Evolutionary conservation across 345 rosid species (phyloP).

Genomic region (Lepidium didymum): DNA sequence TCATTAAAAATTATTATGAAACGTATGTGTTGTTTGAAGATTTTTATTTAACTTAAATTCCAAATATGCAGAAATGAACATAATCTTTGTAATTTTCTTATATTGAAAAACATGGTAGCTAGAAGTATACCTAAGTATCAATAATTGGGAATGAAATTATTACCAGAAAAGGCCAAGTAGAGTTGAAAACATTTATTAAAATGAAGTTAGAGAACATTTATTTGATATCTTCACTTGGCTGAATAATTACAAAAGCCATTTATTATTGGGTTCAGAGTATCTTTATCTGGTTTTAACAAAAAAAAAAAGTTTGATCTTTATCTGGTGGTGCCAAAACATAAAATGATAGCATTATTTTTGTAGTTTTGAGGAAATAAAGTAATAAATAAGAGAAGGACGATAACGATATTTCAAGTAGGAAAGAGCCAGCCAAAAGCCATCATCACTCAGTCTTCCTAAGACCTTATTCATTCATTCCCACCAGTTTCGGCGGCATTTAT

Average conservation of each 20-base stretch:
- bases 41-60: neutral
- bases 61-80: neutral
- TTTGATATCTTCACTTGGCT: conserved; percentile 10
- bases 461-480: conserved; percentile 15
- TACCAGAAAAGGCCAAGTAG: conserved; percentile 16
- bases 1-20: neutral
- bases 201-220: conserved; percentile 19
- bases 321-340: conserved; percentile 23
- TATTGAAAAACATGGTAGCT: neutral
- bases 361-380: conserved; percentile 26
- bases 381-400: conserved; percentile 23
- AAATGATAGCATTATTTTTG: conserved; percentile 12
- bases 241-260: conserved; percentile 17
- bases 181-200: conserved; percentile 10
- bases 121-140: neutral
- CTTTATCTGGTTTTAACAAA: conserved; percentile 24
- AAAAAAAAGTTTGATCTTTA: conserved; percentile 1
- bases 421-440: conserved; percentile 14
- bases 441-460: neutral
- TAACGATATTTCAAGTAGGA: conserved; percentile 20
- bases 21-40: neutral
- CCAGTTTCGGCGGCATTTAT: conserved; percentile 26
- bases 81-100: neutral
- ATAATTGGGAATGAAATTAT: neutral
- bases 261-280: conserved; percentile 17